These are phyloP conservation scores for Leishmania turanica DNA, from an alignment of 208 protist genomes.

Conservation along the genomic window DNA sequence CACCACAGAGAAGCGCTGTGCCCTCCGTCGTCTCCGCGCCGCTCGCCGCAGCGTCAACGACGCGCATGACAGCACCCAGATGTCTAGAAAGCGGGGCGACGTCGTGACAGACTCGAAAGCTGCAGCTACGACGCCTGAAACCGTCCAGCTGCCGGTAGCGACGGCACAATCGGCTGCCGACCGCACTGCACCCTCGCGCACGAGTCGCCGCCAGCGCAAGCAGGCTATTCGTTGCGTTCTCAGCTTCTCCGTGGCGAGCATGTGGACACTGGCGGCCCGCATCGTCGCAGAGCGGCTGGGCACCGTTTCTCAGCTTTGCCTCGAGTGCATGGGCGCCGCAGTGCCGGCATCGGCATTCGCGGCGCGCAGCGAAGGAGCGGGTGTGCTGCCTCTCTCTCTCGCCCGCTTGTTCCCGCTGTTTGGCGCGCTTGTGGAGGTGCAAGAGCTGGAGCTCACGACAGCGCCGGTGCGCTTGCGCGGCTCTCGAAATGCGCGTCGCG, in stretches of 20 bases:
- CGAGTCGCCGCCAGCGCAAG: conserved; percentile 17
- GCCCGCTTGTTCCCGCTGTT: conserved; percentile 51
- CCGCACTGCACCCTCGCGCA: neutral
- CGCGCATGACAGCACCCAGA: neutral
- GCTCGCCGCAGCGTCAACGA: conserved; percentile 1
- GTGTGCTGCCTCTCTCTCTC: conserved; percentile 29
- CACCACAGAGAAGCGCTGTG: neutral
- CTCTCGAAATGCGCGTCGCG: conserved; percentile 17
- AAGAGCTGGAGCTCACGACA: conserved; percentile 12
- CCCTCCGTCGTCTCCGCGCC: conserved; percentile 6
- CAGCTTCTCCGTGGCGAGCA: neutral
- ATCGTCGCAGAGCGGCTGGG: conserved; percentile 12
- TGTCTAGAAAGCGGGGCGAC: neutral
- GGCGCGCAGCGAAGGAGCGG: neutral
- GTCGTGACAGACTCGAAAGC: neutral
- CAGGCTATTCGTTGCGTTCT: conserved; percentile 3
- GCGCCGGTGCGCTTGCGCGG: conserved; percentile 1
- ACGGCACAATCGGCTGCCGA: neutral
- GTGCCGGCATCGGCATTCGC: neutral
- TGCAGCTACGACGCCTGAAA: neutral
- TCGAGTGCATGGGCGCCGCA: neutral
- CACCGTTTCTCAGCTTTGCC: conserved; percentile 3
- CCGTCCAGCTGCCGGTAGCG: neutral
- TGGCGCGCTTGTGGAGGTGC: conserved; percentile 39
- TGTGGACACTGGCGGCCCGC: conserved; percentile 22